Conservation (phyloP, 2,329 filamentous ascomycete species). For the Daldinia eschscholtzii region DNA sequence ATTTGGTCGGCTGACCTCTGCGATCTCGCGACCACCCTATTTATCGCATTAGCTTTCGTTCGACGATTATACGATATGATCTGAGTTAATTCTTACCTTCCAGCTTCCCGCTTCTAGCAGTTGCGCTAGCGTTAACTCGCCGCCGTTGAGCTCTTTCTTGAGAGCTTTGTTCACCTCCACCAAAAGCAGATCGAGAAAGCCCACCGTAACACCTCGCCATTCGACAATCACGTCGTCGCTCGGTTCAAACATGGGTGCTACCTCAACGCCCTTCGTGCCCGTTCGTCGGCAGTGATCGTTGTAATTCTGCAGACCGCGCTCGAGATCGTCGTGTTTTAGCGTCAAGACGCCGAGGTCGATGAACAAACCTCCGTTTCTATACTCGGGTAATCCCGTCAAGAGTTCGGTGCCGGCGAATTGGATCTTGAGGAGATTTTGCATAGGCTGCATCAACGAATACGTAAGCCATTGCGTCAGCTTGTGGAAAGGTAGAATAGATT, state of each 20-base stretch:
- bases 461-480: conserved; percentile 96
- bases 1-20: conserved; percentile 93
- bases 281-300: conserved; percentile 78
- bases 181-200: conserved; percentile 78
- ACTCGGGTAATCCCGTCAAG: conserved; percentile 89
- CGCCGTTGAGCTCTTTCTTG: conserved; percentile 72
- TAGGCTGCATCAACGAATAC: conserved; percentile 93
- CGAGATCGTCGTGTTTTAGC: conserved; percentile 76
- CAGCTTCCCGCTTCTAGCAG: conserved; percentile 96
- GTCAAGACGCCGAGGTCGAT: conserved; percentile 86
- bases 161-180: conserved; percentile 75
- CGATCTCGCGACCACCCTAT: conserved; percentile 91
- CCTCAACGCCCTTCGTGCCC: conserved; percentile 69
- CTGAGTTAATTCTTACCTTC: conserved; percentile 72
- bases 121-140: conserved; percentile 83
- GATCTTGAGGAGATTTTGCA: conserved; percentile 83
- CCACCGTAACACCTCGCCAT: conserved; percentile 81
- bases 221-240: conserved; percentile 85
- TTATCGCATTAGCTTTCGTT: not conserved
- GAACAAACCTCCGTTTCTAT: conserved; percentile 90
- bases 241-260: conserved; percentile 77
- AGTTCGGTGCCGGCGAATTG: conserved; percentile 85
- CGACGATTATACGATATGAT: not conserved
- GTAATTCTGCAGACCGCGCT: conserved; percentile 78
- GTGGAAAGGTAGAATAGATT: conserved; percentile 90